Percentiles rank a stretch among this genome's conserved stretches.
These are phyloP conservation scores for Didymella pinodella DNA, from an alignment of 2,329 filamentous ascomycete species.

Conservation along the genomic window DNA sequence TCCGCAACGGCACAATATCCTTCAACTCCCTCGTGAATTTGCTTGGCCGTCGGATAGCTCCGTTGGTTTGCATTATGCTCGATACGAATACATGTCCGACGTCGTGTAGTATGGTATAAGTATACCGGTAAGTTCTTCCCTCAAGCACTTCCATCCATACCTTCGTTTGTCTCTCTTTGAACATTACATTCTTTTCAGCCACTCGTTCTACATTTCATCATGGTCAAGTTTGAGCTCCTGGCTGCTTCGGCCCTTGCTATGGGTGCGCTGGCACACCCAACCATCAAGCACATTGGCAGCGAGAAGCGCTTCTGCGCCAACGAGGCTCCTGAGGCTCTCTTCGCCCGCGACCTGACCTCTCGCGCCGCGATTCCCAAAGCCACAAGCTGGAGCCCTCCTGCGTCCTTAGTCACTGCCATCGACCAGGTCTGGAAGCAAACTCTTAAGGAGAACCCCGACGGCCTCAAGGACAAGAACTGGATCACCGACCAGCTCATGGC, in stretches of 20 bases:
- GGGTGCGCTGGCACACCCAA: constrained; percentile 35
- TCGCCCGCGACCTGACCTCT: constrained; percentile 26
- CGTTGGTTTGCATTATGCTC: background rate
- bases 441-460: constrained; percentile 33
- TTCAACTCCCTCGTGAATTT: background rate
- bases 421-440: constrained; percentile 38
- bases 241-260: constrained; percentile 25
- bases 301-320: constrained; percentile 29
- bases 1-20: background rate
- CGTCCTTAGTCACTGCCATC: constrained; percentile 31
- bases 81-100: background rate
- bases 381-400: background rate
- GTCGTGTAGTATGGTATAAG: background rate
- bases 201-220: constrained; percentile 18
- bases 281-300: constrained; percentile 36
- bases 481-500: constrained; percentile 41
- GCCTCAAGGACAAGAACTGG: constrained; percentile 42
- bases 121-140: background rate
- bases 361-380: constrained; percentile 24
- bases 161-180: constrained; percentile 1
- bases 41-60: background rate
- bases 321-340: constrained; percentile 24
- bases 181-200: constrained; percentile 15
- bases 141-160: background rate
- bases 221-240: constrained; percentile 32